phyloP scores from a whole-genome alignment of 805 yeast genomes.

The Starmerella davenportii region DNA sequence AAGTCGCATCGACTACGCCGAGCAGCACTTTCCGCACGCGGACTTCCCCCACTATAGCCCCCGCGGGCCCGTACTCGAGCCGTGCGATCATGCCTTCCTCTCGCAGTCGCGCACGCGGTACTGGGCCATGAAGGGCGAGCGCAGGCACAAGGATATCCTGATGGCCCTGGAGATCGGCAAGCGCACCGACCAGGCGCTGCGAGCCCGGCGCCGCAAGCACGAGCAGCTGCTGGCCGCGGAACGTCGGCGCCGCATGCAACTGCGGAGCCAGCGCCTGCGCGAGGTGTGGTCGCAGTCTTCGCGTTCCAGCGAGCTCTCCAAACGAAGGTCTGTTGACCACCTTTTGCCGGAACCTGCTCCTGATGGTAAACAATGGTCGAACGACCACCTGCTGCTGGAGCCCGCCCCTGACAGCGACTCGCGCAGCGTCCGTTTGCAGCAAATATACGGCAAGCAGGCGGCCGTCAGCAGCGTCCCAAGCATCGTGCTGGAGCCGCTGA shows the following conservation, averaged over 20 bases:
- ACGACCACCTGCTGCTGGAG: too few relatives aligned
- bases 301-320: too few relatives aligned
- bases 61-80: not conserved
- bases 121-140: not conserved
- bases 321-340: too few relatives aligned
- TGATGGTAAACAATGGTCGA: too few relatives aligned
- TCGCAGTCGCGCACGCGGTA: not conserved
- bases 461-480: not conserved
- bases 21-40: not conserved
- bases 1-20: not conserved
- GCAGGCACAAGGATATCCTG: conserved; percentile 2
- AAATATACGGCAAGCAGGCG: too few relatives aligned
- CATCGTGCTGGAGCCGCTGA: not conserved
- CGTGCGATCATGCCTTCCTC: not conserved
- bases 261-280: not conserved
- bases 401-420: too few relatives aligned
- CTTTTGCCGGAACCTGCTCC: too few relatives aligned
- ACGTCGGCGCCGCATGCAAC: not conserved
- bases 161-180: conserved; percentile 4
- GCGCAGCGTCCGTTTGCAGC: too few relatives aligned
- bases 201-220: not conserved
- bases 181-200: not conserved
- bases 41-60: not conserved
- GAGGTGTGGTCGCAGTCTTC: too few relatives aligned
- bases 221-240: not conserved